These are phyloP conservation scores for Umbelopsis isabellina DNA, from an alignment of 192 early-diverging fungal genomes.

Conservation along the genomic window DNA sequence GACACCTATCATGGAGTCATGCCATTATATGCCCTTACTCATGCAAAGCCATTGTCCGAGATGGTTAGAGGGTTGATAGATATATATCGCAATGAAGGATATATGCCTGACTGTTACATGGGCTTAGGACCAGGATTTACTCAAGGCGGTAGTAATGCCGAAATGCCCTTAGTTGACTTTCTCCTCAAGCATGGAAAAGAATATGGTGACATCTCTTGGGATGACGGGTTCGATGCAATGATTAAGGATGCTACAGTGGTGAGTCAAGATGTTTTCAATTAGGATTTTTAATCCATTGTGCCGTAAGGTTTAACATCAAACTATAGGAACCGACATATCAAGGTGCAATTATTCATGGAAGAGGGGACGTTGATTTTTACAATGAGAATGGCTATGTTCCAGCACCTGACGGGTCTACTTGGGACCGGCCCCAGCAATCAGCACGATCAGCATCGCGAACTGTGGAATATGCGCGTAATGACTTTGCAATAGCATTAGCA, in stretches of 20 bases:
- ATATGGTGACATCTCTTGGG: conserved; percentile 24
- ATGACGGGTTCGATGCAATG: conserved; percentile 29
- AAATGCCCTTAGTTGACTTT: conserved; percentile 35
- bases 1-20: conserved; percentile 15
- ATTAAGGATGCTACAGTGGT: conserved; percentile 25
- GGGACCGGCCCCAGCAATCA: not conserved
- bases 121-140: conserved; percentile 28
- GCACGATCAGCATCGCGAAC: conserved; percentile 28
- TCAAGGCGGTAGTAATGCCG: conserved; percentile 37
- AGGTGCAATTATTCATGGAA: conserved; percentile 3
- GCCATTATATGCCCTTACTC: conserved; percentile 4
- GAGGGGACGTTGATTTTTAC: conserved; percentile 29
- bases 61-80: conserved; percentile 14
- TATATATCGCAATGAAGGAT: conserved; percentile 18
- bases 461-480: conserved; percentile 40
- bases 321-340: not conserved
- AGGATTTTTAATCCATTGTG: conserved; percentile 4
- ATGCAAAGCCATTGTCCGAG: not conserved
- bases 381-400: conserved; percentile 33
- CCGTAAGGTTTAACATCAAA: not conserved
- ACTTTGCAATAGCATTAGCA: conserved; percentile 32
- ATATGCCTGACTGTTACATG: conserved; percentile 18
- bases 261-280: not conserved
- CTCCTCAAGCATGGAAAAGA: conserved; percentile 27
- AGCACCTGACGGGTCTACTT: not conserved